Evolutionary conservation across 2,329 filamentous ascomycete genomes (phyloP), one percentile per base, ranked within the genome.

Genomic region (Ampelomyces quisqualis): DNA sequence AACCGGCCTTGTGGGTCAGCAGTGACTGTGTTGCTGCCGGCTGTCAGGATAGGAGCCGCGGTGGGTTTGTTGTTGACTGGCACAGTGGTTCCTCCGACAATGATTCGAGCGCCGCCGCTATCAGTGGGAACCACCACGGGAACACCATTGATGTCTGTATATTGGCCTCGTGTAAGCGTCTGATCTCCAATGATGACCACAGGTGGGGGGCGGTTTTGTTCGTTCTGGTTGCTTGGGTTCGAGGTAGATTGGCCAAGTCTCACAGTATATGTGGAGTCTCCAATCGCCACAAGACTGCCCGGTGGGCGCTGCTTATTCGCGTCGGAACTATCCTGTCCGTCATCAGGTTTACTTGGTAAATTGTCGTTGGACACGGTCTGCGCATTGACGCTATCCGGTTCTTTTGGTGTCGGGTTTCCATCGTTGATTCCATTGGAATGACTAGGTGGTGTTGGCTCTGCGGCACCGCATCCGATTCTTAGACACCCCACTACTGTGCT

Each of bases 1-100:
- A 66, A 67, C 23, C 64, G 49, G 11, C 64, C 60, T 20, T 57
- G 50, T 7, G 62, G 40, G 15, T 66, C 65, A 13, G 67, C 58
- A 1, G 64, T 62, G 22, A 69, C 38, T 10, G 49, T 54, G 7
- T 47, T 51, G 2, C 51, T 43, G 11, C 60, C 62, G 3, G 65
- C 40, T 3, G 55, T 60, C 14, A 67, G 44, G 8, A 64, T 43
- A 6, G 60, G 54, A 9, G 43, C 29, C 9, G 36, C 37, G 5
- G 48, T 53, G 8, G 60, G 51, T 2, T 26, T 51, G n/a, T 53
- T 47, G 23, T 53, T 51, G 17, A 59, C 34, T 7, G 38, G 39
- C 14, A 64, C 28, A 9, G 59, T 61, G 19, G 43, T 63, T n/a
- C 57, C 61, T 9, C 47, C 62, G 8, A 66, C 55, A 8, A 67